Evolutionary conservation across 1,139 yeast genomes (phyloP).

Genomic region (Geotrichum aggregatum): DNA sequence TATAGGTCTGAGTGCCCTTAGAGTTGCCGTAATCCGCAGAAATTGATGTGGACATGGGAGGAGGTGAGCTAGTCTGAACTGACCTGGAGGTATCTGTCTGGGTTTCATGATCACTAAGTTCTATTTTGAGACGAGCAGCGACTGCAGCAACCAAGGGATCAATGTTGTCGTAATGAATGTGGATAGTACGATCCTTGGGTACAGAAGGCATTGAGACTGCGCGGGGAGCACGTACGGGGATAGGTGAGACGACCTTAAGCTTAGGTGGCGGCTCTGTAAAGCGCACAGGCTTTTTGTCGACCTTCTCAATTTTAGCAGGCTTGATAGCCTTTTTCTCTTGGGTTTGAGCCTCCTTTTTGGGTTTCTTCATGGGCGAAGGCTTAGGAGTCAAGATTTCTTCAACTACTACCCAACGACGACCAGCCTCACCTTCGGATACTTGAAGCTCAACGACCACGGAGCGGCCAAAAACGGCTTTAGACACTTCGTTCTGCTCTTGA

Average conservation of each 20-base stretch:
- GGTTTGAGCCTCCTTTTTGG: conserved; percentile 19
- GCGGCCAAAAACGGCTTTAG: conserved; percentile 71
- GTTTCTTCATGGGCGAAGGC: conserved; percentile 29
- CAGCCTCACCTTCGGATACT: conserved; percentile 36
- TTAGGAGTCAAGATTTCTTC: conserved; percentile 48
- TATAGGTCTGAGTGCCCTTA: conserved; percentile 21
- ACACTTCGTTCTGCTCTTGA: conserved; percentile 63
- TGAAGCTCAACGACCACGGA: conserved; percentile 69
- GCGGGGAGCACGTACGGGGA: conserved; percentile 4
- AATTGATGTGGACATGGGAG: conserved; percentile 19
- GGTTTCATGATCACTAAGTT: conserved; percentile 22
- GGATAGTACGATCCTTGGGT: conserved; percentile 12
- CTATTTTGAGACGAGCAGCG: conserved; percentile 21
- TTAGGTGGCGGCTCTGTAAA: neutral
- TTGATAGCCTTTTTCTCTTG: conserved; percentile 8
- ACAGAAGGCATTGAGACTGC: conserved; percentile 1
- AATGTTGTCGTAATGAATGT: conserved; percentile 21
- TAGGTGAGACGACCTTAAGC: conserved; percentile 1
- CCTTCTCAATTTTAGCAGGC: conserved; percentile 8
- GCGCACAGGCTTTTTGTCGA: conserved; percentile 18
- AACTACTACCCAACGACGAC: conserved; percentile 77
- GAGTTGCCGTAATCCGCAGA: conserved; percentile 21
- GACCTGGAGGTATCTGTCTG: conserved; percentile 26
- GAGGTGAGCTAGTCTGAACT: conserved; percentile 20
- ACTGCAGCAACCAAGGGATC: conserved; percentile 26